Evolutionary conservation across 805 yeast genomes (phyloP).

Genomic region (Torulaspora microellipsoides): DNA sequence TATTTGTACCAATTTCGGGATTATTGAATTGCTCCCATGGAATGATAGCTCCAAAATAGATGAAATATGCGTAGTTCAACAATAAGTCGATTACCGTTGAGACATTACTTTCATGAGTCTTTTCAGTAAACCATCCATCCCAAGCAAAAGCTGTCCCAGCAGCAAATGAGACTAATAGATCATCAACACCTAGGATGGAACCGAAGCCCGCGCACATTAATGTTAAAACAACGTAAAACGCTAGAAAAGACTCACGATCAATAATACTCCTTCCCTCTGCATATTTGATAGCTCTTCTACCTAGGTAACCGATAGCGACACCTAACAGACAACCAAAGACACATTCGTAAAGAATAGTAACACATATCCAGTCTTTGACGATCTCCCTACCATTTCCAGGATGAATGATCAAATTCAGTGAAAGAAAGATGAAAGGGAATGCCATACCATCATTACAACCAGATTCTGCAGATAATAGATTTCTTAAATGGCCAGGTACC

Average conservation of each 20-base stretch:
- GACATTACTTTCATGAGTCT: conserved; percentile 80
- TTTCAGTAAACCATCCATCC: conserved; percentile 84
- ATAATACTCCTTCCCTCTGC: conserved; percentile 67
- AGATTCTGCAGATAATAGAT: conserved; percentile 70
- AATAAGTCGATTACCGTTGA: conserved; percentile 86
- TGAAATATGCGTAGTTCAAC: conserved; percentile 78
- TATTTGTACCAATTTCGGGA: conserved; percentile 53
- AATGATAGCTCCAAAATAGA: conserved; percentile 83
- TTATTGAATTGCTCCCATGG: conserved; percentile 83
- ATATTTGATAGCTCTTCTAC: conserved; percentile 65
- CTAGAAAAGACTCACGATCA: conserved; percentile 85
- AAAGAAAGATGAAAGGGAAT: conserved; percentile 76
- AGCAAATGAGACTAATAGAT: conserved; percentile 79
- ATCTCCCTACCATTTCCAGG: conserved; percentile 62
- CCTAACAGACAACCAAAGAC: conserved; percentile 75
- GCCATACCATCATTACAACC: conserved; percentile 98
- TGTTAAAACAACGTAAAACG: conserved; percentile 76
- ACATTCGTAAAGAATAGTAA: conserved; percentile 79
- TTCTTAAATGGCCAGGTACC: conserved; percentile 89
- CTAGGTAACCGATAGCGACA: conserved; percentile 60
- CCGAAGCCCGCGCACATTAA: conserved; percentile 87
- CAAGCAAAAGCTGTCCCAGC: conserved; percentile 93
- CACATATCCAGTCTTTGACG: conserved; percentile 72
- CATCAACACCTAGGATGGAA: conserved; percentile 83
- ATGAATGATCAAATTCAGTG: conserved; percentile 63